Evolutionary conservation across 2,329 filamentous ascomycete species (phyloP).

Genomic region (Venturia asperata): DNA sequence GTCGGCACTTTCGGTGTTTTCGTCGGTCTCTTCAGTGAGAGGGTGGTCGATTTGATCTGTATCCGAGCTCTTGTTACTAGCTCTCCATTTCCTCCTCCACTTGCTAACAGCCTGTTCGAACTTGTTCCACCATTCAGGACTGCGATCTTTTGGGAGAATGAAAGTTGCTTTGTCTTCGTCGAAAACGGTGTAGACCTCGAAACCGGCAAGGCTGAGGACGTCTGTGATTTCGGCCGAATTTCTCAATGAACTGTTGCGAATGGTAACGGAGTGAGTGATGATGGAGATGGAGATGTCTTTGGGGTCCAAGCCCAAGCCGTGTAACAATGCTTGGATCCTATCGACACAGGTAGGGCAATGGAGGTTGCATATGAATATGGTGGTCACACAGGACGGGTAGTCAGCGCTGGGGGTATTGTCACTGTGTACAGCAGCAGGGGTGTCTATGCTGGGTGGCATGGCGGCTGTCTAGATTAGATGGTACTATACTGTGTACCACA

Average conservation of each 20-base stretch:
- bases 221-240: conserved; percentile 35
- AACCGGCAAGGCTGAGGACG: conserved; percentile 51
- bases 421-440: neutral
- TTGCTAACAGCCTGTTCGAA: conserved; percentile 31
- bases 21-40: conserved; percentile 13
- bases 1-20: conserved; percentile 21
- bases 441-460: neutral
- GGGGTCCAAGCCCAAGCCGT: conserved; percentile 41
- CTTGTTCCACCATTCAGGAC: conserved; percentile 27
- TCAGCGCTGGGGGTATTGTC: neutral
- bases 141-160: neutral
- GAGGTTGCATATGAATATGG: conserved; percentile 58
- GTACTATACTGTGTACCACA: no score
- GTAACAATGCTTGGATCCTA: conserved; percentile 55
- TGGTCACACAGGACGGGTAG: conserved; percentile 1
- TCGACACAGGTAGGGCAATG: conserved; percentile 70
- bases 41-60: conserved; percentile 17
- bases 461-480: conserved; percentile 8
- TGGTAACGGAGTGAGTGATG: conserved; percentile 61
- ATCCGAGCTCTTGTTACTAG: conserved; percentile 26
- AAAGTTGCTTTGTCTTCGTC: conserved; percentile 25
- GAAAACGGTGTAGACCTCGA: conserved; percentile 50
- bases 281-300: conserved; percentile 61
- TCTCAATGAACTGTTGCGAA: conserved; percentile 45
- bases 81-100: conserved; percentile 26